phyloP scores from a whole-genome alignment of 1,139 yeast species.

The Williopsis jadinii region DNA sequence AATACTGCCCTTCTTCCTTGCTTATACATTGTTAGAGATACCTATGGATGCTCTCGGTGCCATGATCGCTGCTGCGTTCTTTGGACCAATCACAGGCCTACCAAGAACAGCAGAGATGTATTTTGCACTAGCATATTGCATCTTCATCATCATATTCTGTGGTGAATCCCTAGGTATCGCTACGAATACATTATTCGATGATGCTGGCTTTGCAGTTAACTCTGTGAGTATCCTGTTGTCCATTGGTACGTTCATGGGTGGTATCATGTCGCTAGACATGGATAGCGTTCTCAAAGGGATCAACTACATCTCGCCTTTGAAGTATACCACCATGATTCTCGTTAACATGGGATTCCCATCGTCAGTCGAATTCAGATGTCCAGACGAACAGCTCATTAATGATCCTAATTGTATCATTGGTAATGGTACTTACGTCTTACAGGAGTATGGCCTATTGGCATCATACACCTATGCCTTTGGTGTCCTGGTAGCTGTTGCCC shows the following conservation, averaged over 20 bases:
- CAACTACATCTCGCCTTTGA: slow-evolving; percentile 70
- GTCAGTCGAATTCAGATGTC: slow-evolving; percentile 35
- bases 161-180: slow-evolving; percentile 83
- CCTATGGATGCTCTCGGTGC: slow-evolving; percentile 66
- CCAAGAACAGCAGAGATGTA: slow-evolving; percentile 65
- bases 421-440: slow-evolving; percentile 44
- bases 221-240: slow-evolving; percentile 58
- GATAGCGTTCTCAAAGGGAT: slow-evolving; percentile 61
- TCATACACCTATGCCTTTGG: slow-evolving; percentile 27
- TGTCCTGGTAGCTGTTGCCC: slow-evolving; percentile 25
- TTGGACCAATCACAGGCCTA: slow-evolving; percentile 65
- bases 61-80: slow-evolving; percentile 49
- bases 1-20: slow-evolving; percentile 54
- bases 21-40: slow-evolving; percentile 61
- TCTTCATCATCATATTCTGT: slow-evolving; percentile 56
- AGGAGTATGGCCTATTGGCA: slow-evolving; percentile 32
- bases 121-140: slow-evolving; percentile 53
- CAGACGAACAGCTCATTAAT: background rate
- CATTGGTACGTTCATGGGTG: slow-evolving; percentile 78
- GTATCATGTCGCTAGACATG: slow-evolving; percentile 73
- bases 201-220: slow-evolving; percentile 76
- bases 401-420: slow-evolving; percentile 39
- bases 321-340: slow-evolving; percentile 49
- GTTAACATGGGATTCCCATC: slow-evolving; percentile 38
- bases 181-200: slow-evolving; percentile 63